A percentile compares a stretch with the other conserved stretches of the same genome.
phyloP scores from a whole-genome alignment of 148 eudicot genomes.

The Vaccinium darrowii region DNA sequence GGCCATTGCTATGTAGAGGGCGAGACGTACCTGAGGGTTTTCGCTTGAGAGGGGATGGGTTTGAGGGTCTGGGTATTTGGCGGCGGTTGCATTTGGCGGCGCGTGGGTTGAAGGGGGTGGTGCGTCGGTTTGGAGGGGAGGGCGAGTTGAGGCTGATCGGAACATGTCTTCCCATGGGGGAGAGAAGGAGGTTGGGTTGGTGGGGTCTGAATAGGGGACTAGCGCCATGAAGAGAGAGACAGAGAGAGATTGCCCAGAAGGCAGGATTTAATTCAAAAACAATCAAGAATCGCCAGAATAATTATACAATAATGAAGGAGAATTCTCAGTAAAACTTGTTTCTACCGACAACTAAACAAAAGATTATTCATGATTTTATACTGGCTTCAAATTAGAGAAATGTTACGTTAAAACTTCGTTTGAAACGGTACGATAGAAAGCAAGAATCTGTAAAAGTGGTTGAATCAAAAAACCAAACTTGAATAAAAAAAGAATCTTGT shows the following conservation, averaged over 20 bases:
- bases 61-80: not conserved
- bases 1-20: constrained; percentile 89
- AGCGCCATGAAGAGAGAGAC: constrained; percentile 45
- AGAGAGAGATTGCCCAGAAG: not conserved
- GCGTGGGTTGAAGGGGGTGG: not conserved
- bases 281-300: too few species aligned
- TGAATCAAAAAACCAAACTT: not conserved
- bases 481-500: not conserved
- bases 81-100: constrained; percentile 20
- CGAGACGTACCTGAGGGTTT: constrained; percentile 72
- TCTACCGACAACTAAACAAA: too few species aligned
- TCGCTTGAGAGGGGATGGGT: constrained; percentile 28
- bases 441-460: not conserved
- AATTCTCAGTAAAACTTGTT: too few species aligned
- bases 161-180: constrained; percentile 58
- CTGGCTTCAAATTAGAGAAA: too few species aligned
- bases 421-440: not conserved
- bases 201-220: constrained; percentile 62
- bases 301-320: too few species aligned
- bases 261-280: not conserved
- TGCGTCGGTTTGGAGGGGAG: constrained; percentile 27
- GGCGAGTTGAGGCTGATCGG: constrained; percentile 62
- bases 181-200: constrained; percentile 25
- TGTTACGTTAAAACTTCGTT: too few species aligned
- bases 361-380: too few species aligned